Evolutionary conservation across 2,329 filamentous ascomycete species (phyloP).

Genomic region (Trichoderma harzianum): DNA sequence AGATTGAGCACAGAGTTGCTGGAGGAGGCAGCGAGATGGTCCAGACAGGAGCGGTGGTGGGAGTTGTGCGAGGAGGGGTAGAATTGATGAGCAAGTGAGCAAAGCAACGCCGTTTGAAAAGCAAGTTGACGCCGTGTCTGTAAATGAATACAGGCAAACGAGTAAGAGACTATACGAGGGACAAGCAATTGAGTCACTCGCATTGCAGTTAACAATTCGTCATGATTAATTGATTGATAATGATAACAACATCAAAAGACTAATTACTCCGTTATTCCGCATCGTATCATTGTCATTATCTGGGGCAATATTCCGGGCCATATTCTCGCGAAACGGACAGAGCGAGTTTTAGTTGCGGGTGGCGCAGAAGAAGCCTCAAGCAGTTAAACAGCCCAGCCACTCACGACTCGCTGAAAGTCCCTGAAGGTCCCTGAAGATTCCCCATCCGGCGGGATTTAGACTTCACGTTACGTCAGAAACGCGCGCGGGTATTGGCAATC

Average conservation of each 20-base stretch:
- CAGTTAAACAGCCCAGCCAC: not conserved
- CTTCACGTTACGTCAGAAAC: not conserved
- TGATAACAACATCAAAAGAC: not conserved
- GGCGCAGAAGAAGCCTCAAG: not conserved
- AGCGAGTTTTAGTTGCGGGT: not conserved
- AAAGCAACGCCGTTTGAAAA: not conserved
- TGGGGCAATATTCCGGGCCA: not conserved
- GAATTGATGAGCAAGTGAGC: slow-evolving; percentile 56
- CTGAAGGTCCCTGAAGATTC: not conserved
- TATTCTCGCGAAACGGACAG: not conserved
- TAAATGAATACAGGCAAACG: not conserved
- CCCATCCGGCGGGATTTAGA: not conserved
- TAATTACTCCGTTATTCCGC: not conserved
- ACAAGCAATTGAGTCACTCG: not conserved
- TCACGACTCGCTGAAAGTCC: not conserved
- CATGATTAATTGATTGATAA: not conserved
- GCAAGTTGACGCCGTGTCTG: not conserved
- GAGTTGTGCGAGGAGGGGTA: slow-evolving; percentile 80
- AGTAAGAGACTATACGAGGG: not conserved
- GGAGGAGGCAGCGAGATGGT: slow-evolving; percentile 82
- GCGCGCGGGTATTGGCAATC: slow-evolving; percentile 15
- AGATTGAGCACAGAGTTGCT: slow-evolving; percentile 88
- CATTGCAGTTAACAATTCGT: not conserved
- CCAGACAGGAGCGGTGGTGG: slow-evolving; percentile 90
- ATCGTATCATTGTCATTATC: not conserved